phyloP scores from a whole-genome alignment of 2,329 filamentous ascomycete species.

The Capronia epimyces region DNA sequence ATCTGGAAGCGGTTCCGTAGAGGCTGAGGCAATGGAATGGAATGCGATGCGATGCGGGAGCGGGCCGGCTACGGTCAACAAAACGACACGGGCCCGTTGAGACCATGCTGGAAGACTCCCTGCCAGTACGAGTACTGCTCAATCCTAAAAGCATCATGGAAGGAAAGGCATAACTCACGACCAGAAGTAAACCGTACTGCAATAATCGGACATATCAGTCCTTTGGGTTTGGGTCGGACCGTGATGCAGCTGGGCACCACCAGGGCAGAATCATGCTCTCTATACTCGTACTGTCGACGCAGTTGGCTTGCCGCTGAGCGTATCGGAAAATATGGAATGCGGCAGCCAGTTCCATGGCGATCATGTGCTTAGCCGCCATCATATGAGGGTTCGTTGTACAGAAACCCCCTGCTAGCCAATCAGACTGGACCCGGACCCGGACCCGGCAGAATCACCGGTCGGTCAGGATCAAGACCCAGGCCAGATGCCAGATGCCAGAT shows the following conservation, averaged over 20 bases:
- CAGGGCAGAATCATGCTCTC: background rate
- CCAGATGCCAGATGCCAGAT: slow-evolving; percentile 2
- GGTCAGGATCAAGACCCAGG: slow-evolving; percentile 16
- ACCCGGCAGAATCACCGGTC: slow-evolving; percentile 12
- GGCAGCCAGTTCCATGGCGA: slow-evolving; percentile 19
- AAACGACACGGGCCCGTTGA: background rate
- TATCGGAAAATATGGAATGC: slow-evolving; percentile 23
- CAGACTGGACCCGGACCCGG: background rate
- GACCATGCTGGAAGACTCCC: background rate
- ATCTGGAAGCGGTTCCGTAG: background rate
- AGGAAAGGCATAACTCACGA: background rate
- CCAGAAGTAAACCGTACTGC: too few relatives aligned
- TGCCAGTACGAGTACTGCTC: background rate
- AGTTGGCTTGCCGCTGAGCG: slow-evolving; percentile 6
- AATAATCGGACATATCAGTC: background rate
- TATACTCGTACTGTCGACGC: background rate
- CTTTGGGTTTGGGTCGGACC: background rate
- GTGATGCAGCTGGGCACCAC: background rate
- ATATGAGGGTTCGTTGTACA: slow-evolving; percentile 23
- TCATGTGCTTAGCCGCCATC: slow-evolving; percentile 24
- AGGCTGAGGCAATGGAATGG: background rate
- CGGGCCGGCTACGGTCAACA: background rate
- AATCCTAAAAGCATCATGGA: background rate
- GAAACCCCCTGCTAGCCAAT: slow-evolving; percentile 21
- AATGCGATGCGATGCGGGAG: too few relatives aligned